Percentiles rank a stretch among this genome's conserved stretches.
These are phyloP conservation scores for Penicillium argentinense DNA, from an alignment of 495 filamentous ascomycete species.

Conservation along the genomic window DNA sequence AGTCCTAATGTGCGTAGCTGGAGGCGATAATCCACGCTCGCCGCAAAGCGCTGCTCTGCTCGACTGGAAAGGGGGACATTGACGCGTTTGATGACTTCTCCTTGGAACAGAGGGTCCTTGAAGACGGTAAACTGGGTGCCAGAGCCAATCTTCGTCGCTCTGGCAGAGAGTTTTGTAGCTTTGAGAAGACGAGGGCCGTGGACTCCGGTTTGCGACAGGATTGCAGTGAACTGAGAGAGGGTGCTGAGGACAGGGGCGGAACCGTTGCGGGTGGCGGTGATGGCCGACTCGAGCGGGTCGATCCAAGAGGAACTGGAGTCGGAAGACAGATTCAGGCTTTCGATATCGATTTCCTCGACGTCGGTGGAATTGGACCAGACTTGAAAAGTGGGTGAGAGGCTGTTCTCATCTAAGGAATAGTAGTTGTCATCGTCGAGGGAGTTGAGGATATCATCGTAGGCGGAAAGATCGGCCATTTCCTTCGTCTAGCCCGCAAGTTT, in stretches of 20 bases:
- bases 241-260: conserved; percentile 16
- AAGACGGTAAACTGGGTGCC: conserved; percentile 20
- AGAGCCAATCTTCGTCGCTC: conserved; percentile 15
- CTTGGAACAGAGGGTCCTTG: conserved; percentile 19
- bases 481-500: neutral
- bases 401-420: conserved; percentile 1
- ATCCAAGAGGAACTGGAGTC: conserved; percentile 12
- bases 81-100: conserved; percentile 21
- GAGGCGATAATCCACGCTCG: conserved; percentile 8
- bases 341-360: conserved; percentile 7
- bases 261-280: conserved; percentile 23
- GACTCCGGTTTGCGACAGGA: conserved; percentile 22
- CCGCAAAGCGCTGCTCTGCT: conserved; percentile 5
- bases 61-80: conserved; percentile 9
- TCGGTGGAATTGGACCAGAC: conserved; percentile 2
- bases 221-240: conserved; percentile 22
- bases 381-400: neutral
- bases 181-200: conserved; percentile 20
- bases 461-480: conserved; percentile 4
- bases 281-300: conserved; percentile 11
- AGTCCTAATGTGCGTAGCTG: conserved; percentile 7
- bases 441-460: conserved; percentile 10
- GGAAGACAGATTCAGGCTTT: conserved; percentile 7
- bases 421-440: conserved; percentile 7
- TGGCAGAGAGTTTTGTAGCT: conserved; percentile 8